Percentiles rank a stretch among this genome's conserved stretches.
Evolutionary conservation across 2,329 filamentous ascomycete species (phyloP).

Genomic region (Tolypocladium paradoxum): DNA sequence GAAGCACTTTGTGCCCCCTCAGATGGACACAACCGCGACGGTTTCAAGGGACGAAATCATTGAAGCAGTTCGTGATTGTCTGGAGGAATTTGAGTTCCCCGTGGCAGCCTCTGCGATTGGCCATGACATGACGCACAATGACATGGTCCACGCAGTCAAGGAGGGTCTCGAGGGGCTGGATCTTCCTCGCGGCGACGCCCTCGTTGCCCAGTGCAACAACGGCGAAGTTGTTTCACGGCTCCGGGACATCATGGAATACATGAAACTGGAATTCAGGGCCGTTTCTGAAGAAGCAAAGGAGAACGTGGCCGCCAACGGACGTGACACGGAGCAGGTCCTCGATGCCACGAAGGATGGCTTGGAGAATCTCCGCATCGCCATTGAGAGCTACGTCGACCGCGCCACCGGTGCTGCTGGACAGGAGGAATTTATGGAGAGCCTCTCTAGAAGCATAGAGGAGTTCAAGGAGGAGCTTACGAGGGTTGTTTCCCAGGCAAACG

Average conservation of each 20-base stretch:
- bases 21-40: conserved; percentile 55
- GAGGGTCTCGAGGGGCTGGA: conserved; percentile 45
- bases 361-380: conserved; percentile 66
- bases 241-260: conserved; percentile 52
- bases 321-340: conserved; percentile 79
- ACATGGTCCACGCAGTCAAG: conserved; percentile 53
- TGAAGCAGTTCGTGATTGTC: conserved; percentile 70
- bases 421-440: conserved; percentile 65
- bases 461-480: conserved; percentile 58
- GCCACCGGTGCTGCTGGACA: conserved; percentile 58
- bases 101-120: conserved; percentile 44
- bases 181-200: conserved; percentile 27
- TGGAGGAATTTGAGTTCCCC: conserved; percentile 75
- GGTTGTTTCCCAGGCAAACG: conserved; percentile 39
- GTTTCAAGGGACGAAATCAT: conserved; percentile 77
- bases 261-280: conserved; percentile 48
- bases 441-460: conserved; percentile 54
- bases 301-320: conserved; percentile 66
- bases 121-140: conserved; percentile 45
- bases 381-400: conserved; percentile 71
- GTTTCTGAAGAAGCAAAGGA: conserved; percentile 59
- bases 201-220: conserved; percentile 31
- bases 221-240: conserved; percentile 44
- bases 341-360: conserved; percentile 82
- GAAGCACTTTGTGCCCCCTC: conserved; percentile 67